Evolutionary conservation across 176 grass and related monocot species (phyloP).

Genomic region (Aegilops longissima): DNA sequence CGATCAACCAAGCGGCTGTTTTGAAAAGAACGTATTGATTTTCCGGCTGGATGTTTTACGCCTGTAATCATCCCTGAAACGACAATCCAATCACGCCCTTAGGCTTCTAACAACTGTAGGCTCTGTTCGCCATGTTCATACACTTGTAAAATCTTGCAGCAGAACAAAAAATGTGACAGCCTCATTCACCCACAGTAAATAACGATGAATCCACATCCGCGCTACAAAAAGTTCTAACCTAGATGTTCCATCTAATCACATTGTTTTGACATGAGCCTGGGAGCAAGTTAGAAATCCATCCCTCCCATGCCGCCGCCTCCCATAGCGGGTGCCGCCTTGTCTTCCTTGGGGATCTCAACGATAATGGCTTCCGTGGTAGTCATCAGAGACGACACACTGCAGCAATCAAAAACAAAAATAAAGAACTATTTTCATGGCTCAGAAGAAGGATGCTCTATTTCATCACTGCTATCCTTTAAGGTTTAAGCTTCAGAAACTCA

Average conservation of each 20-base stretch:
- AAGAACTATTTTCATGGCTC: background rate
- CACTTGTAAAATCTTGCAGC: background rate
- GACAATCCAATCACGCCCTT: too few relatives aligned
- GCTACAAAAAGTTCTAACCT: background rate
- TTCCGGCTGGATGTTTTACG: too few relatives aligned
- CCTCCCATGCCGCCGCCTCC: constrained; percentile 39
- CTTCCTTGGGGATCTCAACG: constrained; percentile 56
- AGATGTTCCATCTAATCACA: constrained; percentile 25
- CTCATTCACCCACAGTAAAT: background rate
- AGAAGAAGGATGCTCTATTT: background rate
- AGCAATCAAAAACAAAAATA: constrained; percentile 6
- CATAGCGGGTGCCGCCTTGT: constrained; percentile 33
- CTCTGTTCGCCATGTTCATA: background rate
- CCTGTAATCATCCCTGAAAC: too few relatives aligned
- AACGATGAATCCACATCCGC: background rate
- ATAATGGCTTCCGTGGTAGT: constrained; percentile 70
- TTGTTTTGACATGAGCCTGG: background rate
- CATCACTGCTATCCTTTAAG: background rate
- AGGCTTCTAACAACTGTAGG: background rate
- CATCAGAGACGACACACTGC: constrained; percentile 77
- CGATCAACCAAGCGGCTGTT: too few relatives aligned
- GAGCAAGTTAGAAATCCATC: constrained; percentile 49
- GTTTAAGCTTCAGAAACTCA: background rate
- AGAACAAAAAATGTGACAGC: background rate
- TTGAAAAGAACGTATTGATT: too few relatives aligned